A percentile compares a stretch with the other conserved stretches of the same genome.
These are phyloP conservation scores for Coemansia sp. DNA, from an alignment of 192 early-diverging fungal genomes.

Conservation along the genomic window DNA sequence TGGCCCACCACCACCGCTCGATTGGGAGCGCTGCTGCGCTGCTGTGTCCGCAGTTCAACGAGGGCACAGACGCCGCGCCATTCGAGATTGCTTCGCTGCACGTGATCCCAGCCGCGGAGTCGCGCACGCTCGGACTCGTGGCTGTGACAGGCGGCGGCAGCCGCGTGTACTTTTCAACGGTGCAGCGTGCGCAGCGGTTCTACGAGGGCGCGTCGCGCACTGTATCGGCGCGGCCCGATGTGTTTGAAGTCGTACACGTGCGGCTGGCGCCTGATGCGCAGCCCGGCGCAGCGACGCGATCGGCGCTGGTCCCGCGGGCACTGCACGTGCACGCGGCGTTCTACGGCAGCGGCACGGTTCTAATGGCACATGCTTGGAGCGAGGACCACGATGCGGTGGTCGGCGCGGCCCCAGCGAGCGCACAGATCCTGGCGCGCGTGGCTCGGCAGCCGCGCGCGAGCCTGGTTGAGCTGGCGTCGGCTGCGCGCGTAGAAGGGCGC, in stretches of 20 bases:
- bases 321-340: constrained; percentile 61
- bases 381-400: constrained; percentile 73
- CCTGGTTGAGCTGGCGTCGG: constrained; percentile 53
- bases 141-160: constrained; percentile 75
- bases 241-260: constrained; percentile 66
- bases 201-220: constrained; percentile 11
- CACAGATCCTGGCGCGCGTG: constrained; percentile 49
- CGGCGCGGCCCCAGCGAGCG: constrained; percentile 62
- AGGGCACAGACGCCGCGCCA: constrained; percentile 32
- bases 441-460: constrained; percentile 31
- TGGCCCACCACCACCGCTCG: constrained; percentile 50
- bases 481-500: constrained; percentile 68
- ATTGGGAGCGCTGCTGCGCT: constrained; percentile 47
- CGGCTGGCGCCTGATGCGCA: constrained; percentile 61
- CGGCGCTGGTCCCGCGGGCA: constrained; percentile 2
- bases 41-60: constrained; percentile 53
- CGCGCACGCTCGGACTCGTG: constrained; percentile 67
- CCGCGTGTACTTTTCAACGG: constrained; percentile 72
- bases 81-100: constrained; percentile 80
- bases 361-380: constrained; percentile 63
- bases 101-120: constrained; percentile 62
- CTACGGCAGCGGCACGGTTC: constrained; percentile 65
- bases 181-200: constrained; percentile 43
- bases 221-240: constrained; percentile 43
- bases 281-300: not conserved